A percentile compares a stretch with the other conserved stretches of the same genome.
These are phyloP conservation scores for Ophiocordyceps australis DNA, from an alignment of 2,329 filamentous ascomycete species.

Conservation along the genomic window DNA sequence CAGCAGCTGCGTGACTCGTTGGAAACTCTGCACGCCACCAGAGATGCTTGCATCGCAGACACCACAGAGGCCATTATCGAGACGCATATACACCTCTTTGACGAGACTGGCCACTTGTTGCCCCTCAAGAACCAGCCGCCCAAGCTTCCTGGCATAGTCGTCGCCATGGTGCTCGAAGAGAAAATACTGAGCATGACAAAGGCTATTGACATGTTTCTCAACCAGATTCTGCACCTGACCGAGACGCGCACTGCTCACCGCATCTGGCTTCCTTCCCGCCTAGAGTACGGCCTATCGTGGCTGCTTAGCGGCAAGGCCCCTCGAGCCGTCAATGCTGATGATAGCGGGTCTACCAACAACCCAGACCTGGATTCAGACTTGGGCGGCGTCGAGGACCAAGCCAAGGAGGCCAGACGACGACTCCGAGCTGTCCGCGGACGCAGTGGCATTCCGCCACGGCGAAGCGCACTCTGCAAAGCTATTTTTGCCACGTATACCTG, in stretches of 20 bases:
- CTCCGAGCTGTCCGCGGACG: conserved; percentile 15
- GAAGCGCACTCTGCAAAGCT: conserved; percentile 6
- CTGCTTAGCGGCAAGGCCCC: conserved; percentile 8
- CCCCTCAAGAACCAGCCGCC: conserved; percentile 6
- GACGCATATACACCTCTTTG: conserved; percentile 20
- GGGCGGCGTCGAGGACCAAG: conserved; percentile 10
- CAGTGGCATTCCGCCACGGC: conserved; percentile 3
- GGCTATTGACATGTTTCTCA: conserved; percentile 15
- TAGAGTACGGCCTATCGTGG: conserved; percentile 21
- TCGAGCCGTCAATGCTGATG: conserved; percentile 5
- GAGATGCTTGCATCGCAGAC: conserved; percentile 9
- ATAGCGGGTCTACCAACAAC: conserved; percentile 4
- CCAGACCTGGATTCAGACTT: conserved; percentile 8
- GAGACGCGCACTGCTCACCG: conserved; percentile 13
- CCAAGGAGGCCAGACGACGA: conserved; percentile 15
- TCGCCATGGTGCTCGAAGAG: conserved; percentile 28
- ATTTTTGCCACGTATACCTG: conserved; percentile 17
- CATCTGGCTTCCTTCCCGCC: conserved; percentile 22
- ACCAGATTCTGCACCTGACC: conserved; percentile 16
- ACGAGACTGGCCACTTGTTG: conserved; percentile 18
- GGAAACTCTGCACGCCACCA: conserved; percentile 9
- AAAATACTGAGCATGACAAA: conserved; percentile 11
- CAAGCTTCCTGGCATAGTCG: conserved; percentile 18
- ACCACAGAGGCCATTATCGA: conserved; percentile 21
- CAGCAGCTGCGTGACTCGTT: conserved; percentile 6